phyloP scores from a whole-genome alignment of 345 rosid genomes.

The Balakata baccata region DNA sequence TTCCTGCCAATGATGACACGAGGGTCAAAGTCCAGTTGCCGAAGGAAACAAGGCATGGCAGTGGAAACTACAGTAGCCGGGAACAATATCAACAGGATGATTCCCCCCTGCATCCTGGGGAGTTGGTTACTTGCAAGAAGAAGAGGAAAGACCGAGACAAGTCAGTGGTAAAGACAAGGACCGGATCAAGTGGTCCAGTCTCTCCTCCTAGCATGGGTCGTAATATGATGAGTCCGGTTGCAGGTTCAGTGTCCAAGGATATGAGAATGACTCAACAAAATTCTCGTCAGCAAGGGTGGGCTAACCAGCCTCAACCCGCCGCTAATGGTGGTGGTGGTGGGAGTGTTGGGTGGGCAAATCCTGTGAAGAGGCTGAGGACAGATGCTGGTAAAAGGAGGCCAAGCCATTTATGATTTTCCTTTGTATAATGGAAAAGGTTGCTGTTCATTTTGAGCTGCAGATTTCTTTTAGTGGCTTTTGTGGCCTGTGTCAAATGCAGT shows the following conservation, averaged over 20 bases:
- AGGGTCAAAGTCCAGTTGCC: slow-evolving; percentile 68
- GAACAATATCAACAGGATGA: slow-evolving; percentile 60
- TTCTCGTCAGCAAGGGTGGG: slow-evolving; percentile 67
- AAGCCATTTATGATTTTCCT: slow-evolving; percentile 57
- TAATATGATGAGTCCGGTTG: slow-evolving; percentile 51
- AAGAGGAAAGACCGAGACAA: slow-evolving; percentile 98
- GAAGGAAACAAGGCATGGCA: slow-evolving; percentile 65
- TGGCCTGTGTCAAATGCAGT: slow-evolving; percentile 30
- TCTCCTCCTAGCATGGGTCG: slow-evolving; percentile 76
- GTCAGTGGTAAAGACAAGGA: slow-evolving; percentile 49
- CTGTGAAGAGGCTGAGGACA: slow-evolving; percentile 91
- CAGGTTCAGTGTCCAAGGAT: slow-evolving; percentile 53
- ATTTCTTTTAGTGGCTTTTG: slow-evolving; percentile 18
- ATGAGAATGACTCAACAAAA: slow-evolving; percentile 43
- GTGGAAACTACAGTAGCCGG: slow-evolving; percentile 44
- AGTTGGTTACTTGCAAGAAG: slow-evolving; percentile 94
- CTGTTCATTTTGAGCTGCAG: slow-evolving; percentile 13
- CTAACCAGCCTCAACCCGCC: slow-evolving; percentile 59
- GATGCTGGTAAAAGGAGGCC: slow-evolving; percentile 92
- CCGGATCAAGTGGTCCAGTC: slow-evolving; percentile 67
- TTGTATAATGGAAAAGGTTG: slow-evolving; percentile 19
- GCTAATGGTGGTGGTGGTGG: slow-evolving; percentile 60
- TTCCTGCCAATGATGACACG: slow-evolving; percentile 48
- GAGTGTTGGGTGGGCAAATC: slow-evolving; percentile 96
- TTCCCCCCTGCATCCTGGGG: slow-evolving; percentile 85